Percentiles rank a stretch among this genome's conserved stretches.
Conservation (phyloP, 1,284 basidiomycete genomes). For the Sanghuangporus baumii region DNA sequence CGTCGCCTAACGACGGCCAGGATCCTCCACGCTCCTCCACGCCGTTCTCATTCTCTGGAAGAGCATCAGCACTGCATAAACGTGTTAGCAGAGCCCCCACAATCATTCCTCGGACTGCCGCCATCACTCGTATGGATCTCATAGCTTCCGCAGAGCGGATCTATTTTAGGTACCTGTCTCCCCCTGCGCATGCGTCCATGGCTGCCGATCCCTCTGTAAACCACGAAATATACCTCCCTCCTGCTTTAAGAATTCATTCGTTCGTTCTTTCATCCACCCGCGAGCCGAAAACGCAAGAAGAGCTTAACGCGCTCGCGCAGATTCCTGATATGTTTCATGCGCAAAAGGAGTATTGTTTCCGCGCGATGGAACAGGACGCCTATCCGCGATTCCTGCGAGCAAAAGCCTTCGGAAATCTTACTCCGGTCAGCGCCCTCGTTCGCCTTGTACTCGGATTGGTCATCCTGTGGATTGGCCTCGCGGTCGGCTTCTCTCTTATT, state of each 20-base stretch:
- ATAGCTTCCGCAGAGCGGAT: slow-evolving; percentile 94
- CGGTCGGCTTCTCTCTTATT: slow-evolving; percentile 85
- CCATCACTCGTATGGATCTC: slow-evolving; percentile 87
- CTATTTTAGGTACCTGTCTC: slow-evolving; percentile 87
- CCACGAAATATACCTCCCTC: slow-evolving; percentile 94
- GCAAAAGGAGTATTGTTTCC: slow-evolving; percentile 97
- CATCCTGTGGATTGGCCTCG: slow-evolving; percentile 88
- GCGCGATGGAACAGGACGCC: slow-evolving; percentile 96
- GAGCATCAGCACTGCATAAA: slow-evolving; percentile 69
- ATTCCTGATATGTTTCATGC: slow-evolving; percentile 96
- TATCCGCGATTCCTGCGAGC: slow-evolving; percentile 93
- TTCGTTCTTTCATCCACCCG: slow-evolving; percentile 68
- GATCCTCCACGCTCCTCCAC: slow-evolving; percentile 64
- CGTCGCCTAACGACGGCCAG: slow-evolving; percentile 42
- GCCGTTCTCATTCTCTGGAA: slow-evolving; percentile 69
- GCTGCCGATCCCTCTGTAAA: slow-evolving; percentile 58
- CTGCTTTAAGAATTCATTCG: slow-evolving; percentile 72
- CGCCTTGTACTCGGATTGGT: slow-evolving; percentile 81
- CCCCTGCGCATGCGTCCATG: slow-evolving; percentile 46
- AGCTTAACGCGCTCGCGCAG: slow-evolving; percentile 76
- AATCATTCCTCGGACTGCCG: slow-evolving; percentile 83
- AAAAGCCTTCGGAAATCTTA: slow-evolving; percentile 96
- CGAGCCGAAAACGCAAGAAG: slow-evolving; percentile 65
- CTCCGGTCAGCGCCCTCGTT: slow-evolving; percentile 83
- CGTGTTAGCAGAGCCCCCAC: slow-evolving; percentile 76